phyloP scores from a whole-genome alignment of 2,329 filamentous ascomycete genomes.

The Periconia digitata region DNA sequence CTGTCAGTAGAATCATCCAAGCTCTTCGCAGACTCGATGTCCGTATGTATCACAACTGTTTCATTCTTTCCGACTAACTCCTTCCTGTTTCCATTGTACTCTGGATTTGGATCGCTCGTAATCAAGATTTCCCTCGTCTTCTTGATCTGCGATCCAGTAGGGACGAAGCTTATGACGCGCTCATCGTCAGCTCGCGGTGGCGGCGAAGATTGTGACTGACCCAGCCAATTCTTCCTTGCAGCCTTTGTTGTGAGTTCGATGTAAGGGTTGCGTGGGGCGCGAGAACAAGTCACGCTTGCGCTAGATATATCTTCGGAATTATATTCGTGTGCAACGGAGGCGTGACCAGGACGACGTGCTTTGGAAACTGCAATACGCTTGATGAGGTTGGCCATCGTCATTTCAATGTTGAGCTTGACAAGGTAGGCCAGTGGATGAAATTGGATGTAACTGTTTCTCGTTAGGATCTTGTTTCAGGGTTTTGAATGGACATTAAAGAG shows the following conservation, averaged over 20 bases:
- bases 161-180: not conserved
- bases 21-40: not conserved
- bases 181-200: not conserved
- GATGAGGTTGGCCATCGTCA: conserved; percentile 56
- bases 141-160: not conserved
- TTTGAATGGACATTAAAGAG: not conserved
- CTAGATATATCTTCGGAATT: conserved; percentile 9
- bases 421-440: conserved; percentile 55
- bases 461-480: no score
- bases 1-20: not conserved
- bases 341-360: conserved; percentile 29
- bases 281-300: not conserved
- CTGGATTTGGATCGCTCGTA: not conserved
- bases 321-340: conserved; percentile 32
- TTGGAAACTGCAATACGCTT: conserved; percentile 40
- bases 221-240: not conserved
- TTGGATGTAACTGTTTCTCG: conserved; percentile 49
- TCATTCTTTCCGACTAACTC: not conserved
- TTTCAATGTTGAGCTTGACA: conserved; percentile 55
- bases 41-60: not conserved
- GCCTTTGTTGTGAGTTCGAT: not conserved
- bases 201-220: not conserved
- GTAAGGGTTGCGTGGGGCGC: not conserved
- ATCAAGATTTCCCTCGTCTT: not conserved
- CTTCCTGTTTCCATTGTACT: not conserved